A percentile compares a stretch with the other conserved stretches of the same genome.
Conservation (phyloP, 2,329 filamentous ascomycete species). For the Alternaria ethzedia region DNA sequence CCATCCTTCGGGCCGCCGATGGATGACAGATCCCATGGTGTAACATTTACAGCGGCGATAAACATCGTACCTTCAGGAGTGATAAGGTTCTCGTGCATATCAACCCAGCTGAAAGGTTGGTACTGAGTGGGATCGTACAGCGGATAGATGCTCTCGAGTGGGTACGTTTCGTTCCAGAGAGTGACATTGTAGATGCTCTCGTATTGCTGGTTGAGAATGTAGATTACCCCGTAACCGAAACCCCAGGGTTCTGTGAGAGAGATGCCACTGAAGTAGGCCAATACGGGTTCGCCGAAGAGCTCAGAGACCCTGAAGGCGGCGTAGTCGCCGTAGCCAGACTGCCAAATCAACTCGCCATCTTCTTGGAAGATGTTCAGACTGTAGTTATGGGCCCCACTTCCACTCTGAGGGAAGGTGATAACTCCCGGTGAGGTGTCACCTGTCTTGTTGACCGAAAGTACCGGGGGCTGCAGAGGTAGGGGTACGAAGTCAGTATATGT, state of each 20-base stretch:
- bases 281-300: slow-evolving; percentile 2
- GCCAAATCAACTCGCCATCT: slow-evolving; percentile 2
- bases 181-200: slow-evolving; percentile 4
- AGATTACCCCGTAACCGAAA: background rate
- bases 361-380: slow-evolving; percentile 11
- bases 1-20: slow-evolving; percentile 1
- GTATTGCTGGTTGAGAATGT: slow-evolving; percentile 2
- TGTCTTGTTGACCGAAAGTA: slow-evolving; percentile 7
- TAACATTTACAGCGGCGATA: slow-evolving; percentile 11
- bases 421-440: slow-evolving; percentile 1
- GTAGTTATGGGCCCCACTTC: slow-evolving; percentile 8
- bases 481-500: too few relatives aligned
- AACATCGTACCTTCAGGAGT: slow-evolving; percentile 12
- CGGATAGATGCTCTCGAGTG: slow-evolving; percentile 4
- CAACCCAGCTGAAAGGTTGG: slow-evolving; percentile 10
- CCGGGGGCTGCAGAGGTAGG: too few relatives aligned
- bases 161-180: background rate
- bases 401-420: slow-evolving; percentile 9
- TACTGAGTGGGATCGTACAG: slow-evolving; percentile 12
- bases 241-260: background rate
- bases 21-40: slow-evolving; percentile 12
- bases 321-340: background rate
- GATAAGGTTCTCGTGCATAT: slow-evolving; percentile 17
- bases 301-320: background rate
- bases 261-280: background rate